Percentiles rank a stretch among this genome's conserved stretches.
Conservation (phyloP, 1,139 yeast species). For the Blastobotrys petasosporus region DNA sequence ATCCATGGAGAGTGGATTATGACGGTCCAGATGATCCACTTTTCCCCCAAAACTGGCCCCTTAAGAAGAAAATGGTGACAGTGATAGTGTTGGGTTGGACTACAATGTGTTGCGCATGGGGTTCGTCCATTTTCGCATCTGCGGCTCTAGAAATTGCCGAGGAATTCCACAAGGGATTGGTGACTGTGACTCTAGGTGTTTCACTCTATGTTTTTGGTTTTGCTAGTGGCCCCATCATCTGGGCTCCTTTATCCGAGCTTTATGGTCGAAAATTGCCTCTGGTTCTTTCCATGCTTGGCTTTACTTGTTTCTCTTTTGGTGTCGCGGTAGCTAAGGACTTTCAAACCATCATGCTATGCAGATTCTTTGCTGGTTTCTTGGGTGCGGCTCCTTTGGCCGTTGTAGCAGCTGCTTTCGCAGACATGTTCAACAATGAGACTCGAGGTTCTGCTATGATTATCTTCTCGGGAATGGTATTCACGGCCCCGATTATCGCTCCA, state of each 20-base stretch:
- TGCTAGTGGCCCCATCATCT: constrained; percentile 74
- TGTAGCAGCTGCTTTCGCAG: constrained; percentile 80
- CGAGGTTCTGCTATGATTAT: constrained; percentile 69
- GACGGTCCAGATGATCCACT: constrained; percentile 48
- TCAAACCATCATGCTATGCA: constrained; percentile 63
- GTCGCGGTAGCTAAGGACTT: constrained; percentile 66
- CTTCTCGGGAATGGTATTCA: constrained; percentile 61
- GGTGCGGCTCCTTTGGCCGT: constrained; percentile 72
- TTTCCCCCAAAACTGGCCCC: constrained; percentile 46
- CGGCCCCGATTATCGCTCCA: constrained; percentile 75
- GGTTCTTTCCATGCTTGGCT: constrained; percentile 50
- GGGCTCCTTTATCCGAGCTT: constrained; percentile 76
- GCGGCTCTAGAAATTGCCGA: constrained; percentile 29
- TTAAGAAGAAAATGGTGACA: constrained; percentile 31
- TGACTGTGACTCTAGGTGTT: constrained; percentile 45
- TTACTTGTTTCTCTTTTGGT: constrained; percentile 58
- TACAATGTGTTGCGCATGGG: constrained; percentile 39
- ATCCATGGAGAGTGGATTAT: constrained; percentile 45
- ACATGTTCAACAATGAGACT: constrained; percentile 52
- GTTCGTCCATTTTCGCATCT: constrained; percentile 41
- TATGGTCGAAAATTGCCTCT: constrained; percentile 62
- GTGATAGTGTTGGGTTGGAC: constrained; percentile 34
- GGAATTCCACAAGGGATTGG: constrained; percentile 29
- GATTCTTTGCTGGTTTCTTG: constrained; percentile 60
- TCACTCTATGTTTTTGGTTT: constrained; percentile 76